Evolutionary conservation across 495 filamentous ascomycete species (phyloP).

Genomic region (Clavariopsis aquatica): DNA sequence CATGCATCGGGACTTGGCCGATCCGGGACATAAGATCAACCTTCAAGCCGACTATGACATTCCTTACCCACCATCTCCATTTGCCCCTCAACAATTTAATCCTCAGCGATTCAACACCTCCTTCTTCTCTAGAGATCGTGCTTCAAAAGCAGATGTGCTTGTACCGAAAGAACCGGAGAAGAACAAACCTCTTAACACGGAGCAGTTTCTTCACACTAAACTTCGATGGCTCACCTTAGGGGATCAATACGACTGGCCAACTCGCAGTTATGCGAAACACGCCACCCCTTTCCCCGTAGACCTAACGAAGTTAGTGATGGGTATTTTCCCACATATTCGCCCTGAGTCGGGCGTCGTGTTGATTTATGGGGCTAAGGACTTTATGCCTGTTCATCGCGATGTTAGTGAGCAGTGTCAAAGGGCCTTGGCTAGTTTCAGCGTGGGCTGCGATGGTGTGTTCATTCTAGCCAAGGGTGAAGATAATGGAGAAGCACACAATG

Average conservation of each 20-base stretch:
- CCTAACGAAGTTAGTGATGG: conserved; percentile 26
- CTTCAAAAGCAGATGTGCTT: conserved; percentile 14
- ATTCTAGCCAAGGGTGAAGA: conserved; percentile 32
- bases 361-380: conserved; percentile 31
- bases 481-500: conserved; percentile 16
- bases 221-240: conserved; percentile 38
- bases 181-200: conserved; percentile 30
- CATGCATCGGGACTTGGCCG: conserved; percentile 31
- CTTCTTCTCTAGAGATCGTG: conserved; percentile 25
- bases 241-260: conserved; percentile 37
- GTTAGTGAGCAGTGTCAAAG: conserved; percentile 35
- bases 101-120: conserved; percentile 26
- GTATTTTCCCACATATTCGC: conserved; percentile 30
- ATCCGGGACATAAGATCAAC: conserved; percentile 34
- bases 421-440: conserved; percentile 35
- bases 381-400: conserved; percentile 37
- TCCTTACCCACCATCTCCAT: conserved; percentile 26
- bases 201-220: conserved; percentile 34
- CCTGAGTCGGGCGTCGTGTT: conserved; percentile 36
- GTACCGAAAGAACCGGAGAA: conserved; percentile 23
- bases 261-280: conserved; percentile 30
- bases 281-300: conserved; percentile 31
- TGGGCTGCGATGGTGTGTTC: conserved; percentile 37
- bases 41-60: conserved; percentile 33
- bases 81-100: no score